A percentile compares a stretch with the other conserved stretches of the same genome.
Conservation (phyloP, 139 green algal genomes). For the Ettlia oleoabundans region DNA sequence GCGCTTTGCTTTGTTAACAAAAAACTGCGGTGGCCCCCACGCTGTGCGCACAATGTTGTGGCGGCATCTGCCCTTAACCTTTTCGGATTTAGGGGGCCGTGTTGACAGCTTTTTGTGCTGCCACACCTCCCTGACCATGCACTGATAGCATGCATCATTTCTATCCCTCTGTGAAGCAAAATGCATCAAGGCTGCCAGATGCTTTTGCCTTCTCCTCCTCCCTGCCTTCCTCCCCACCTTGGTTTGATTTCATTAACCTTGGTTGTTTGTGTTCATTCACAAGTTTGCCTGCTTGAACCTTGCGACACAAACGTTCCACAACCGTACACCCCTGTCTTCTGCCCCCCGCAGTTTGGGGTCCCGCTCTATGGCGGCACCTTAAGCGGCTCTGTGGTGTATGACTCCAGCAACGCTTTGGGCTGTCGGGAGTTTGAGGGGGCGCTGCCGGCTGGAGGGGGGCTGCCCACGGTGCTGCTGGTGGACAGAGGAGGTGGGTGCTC, state of each 20-base stretch:
- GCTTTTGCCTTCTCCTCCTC: too few species aligned
- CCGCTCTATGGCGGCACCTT: constrained; percentile 74
- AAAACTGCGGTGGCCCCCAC: not conserved
- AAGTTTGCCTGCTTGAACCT: too few species aligned
- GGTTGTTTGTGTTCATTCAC: not conserved
- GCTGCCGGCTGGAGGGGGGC: not conserved
- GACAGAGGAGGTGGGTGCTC: constrained; percentile 48
- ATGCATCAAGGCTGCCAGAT: too few species aligned
- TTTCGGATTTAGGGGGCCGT: not conserved
- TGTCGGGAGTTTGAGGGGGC: constrained; percentile 42
- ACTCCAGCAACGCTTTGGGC: constrained; percentile 38
- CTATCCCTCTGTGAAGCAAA: too few species aligned
- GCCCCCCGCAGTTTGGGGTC: constrained; percentile 68
- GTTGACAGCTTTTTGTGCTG: too few species aligned
- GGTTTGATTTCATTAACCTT: not conserved
- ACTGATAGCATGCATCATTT: too few species aligned
- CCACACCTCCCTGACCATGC: too few species aligned
- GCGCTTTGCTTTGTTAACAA: not conserved
- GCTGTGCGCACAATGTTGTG: not conserved
- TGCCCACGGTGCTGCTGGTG: constrained; percentile 56
- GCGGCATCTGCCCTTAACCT: not conserved
- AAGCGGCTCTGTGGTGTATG: constrained; percentile 53
- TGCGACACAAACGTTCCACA: too few species aligned
- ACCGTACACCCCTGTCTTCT: too few species aligned
- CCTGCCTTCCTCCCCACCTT: too few species aligned